Percentiles rank a stretch among this genome's conserved stretches.
Evolutionary conservation across 441 rosid species (phyloP).

Genomic region (Pelargonium australe): DNA sequence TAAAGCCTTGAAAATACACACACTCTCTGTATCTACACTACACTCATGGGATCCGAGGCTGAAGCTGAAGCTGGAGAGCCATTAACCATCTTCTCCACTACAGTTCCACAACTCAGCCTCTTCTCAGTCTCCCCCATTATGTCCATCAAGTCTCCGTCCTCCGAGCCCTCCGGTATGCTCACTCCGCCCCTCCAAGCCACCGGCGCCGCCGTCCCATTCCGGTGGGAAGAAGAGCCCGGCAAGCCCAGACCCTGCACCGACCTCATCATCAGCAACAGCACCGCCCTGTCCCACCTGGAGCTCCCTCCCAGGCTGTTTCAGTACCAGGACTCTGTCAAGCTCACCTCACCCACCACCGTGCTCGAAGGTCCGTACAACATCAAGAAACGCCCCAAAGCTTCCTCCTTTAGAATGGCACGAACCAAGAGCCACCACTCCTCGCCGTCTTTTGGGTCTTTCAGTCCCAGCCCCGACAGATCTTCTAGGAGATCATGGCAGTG

Average conservation of each 20-base stretch:
- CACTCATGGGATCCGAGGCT: too few relatives aligned
- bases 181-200: too few relatives aligned
- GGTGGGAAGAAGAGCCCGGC: slow-evolving; percentile 87
- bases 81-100: too few relatives aligned
- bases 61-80: too few relatives aligned
- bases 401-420: slow-evolving; percentile 38
- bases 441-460: slow-evolving; percentile 41
- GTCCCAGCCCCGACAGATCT: slow-evolving; percentile 30
- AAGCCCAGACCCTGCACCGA: slow-evolving; percentile 55
- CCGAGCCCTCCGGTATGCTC: slow-evolving; percentile 23
- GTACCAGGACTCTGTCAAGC: slow-evolving; percentile 25
- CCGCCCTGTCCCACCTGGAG: slow-evolving; percentile 29
- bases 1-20: too few relatives aligned
- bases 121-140: neutral
- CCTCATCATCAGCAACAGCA: slow-evolving; percentile 12
- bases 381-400: slow-evolving; percentile 29
- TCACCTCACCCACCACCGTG: slow-evolving; percentile 43
- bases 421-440: neutral
- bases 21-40: too few relatives aligned
- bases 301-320: slow-evolving; percentile 59
- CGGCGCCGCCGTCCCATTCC: slow-evolving; percentile 55
- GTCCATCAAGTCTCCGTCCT: neutral
- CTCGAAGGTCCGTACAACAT: slow-evolving; percentile 28
- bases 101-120: neutral
- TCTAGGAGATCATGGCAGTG: slow-evolving; percentile 9